Conservation (phyloP, 1,284 basidiomycete species). For the Pseudozyma pruni region DNA sequence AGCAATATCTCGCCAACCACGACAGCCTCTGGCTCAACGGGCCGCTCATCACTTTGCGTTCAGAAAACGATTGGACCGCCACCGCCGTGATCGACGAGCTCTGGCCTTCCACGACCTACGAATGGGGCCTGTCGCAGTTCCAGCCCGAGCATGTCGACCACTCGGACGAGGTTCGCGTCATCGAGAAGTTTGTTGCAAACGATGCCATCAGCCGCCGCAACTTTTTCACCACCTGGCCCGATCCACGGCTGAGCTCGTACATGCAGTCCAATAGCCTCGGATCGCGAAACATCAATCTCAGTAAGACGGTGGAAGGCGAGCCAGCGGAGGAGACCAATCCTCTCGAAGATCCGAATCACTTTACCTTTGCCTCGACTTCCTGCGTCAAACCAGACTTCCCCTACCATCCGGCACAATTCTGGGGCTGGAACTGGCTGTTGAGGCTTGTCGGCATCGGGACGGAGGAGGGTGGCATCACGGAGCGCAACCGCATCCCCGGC, state of each 20-base stretch:
- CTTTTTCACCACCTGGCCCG: conserved; percentile 73
- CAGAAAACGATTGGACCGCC: conserved; percentile 76
- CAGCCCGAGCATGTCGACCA: conserved; percentile 38
- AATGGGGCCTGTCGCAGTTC: conserved; percentile 73
- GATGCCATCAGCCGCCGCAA: conserved; percentile 41
- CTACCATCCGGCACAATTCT: conserved; percentile 65
- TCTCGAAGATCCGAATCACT: conserved; percentile 65
- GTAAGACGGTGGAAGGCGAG: conserved; percentile 1
- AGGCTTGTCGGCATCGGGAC: conserved; percentile 51
- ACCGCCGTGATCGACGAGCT: conserved; percentile 74
- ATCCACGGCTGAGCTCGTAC: conserved; percentile 59
- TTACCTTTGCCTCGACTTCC: conserved; percentile 62
- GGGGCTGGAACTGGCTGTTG: conserved; percentile 64
- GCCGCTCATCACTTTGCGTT: conserved; percentile 55
- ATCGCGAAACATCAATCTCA: conserved; percentile 17
- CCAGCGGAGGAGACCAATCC: conserved; percentile 43
- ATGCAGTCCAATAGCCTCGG: conserved; percentile 46
- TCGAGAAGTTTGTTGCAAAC: conserved; percentile 46
- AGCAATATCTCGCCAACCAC: conserved; percentile 34
- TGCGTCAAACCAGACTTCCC: conserved; percentile 68
- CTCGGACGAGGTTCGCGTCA: conserved; percentile 43
- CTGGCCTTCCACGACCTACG: conserved; percentile 78
- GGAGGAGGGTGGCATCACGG: conserved; percentile 54
- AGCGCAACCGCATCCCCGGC: conserved; percentile 73
- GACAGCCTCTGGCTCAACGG: conserved; percentile 65